Percentiles rank a stretch among this genome's conserved stretches.
These are phyloP conservation scores for Penicillium ucsense DNA, from an alignment of 495 filamentous ascomycete species.

Conservation along the genomic window DNA sequence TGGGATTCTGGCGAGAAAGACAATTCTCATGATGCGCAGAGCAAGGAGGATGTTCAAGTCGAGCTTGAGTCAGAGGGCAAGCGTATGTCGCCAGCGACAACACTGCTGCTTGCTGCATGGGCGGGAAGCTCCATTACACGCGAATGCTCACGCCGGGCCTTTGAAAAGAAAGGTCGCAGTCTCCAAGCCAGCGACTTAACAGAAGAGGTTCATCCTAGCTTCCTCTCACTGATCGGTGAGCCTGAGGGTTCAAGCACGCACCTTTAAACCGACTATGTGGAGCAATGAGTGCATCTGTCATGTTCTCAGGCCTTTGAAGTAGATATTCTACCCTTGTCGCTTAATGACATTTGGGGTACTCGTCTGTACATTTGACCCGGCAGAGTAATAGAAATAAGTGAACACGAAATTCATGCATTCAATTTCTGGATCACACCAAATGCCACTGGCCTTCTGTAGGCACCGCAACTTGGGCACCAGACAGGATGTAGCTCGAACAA, in stretches of 20 bases:
- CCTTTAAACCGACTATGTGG: constrained; percentile 13
- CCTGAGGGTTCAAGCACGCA: constrained; percentile 36
- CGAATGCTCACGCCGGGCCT: constrained; percentile 84
- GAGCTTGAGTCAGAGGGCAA: constrained; percentile 36
- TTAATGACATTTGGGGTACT: too few species aligned
- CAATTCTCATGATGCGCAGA: constrained; percentile 27
- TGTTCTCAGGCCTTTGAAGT: background rate
- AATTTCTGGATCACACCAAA: too few species aligned
- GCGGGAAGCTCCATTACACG: constrained; percentile 80
- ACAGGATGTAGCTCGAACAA: too few species aligned
- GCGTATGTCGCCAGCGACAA: constrained; percentile 47
- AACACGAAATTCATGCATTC: too few species aligned
- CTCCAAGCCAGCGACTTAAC: constrained; percentile 93
- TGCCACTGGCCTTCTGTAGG: too few species aligned
- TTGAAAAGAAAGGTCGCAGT: constrained; percentile 75
- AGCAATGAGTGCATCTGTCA: background rate
- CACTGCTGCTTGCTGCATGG: constrained; percentile 70
- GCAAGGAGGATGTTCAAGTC: constrained; percentile 28
- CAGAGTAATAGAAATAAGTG: too few species aligned
- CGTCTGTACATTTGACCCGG: too few species aligned
- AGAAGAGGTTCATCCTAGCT: constrained; percentile 77
- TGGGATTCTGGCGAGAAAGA: constrained; percentile 61
- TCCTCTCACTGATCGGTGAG: constrained; percentile 63
- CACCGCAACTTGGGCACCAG: too few species aligned
- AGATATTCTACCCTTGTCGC: too few species aligned